Percentiles rank a stretch among this genome's conserved stretches.
Conservation (phyloP, 179 eudicot species). For the Spinacia oleracea region DNA sequence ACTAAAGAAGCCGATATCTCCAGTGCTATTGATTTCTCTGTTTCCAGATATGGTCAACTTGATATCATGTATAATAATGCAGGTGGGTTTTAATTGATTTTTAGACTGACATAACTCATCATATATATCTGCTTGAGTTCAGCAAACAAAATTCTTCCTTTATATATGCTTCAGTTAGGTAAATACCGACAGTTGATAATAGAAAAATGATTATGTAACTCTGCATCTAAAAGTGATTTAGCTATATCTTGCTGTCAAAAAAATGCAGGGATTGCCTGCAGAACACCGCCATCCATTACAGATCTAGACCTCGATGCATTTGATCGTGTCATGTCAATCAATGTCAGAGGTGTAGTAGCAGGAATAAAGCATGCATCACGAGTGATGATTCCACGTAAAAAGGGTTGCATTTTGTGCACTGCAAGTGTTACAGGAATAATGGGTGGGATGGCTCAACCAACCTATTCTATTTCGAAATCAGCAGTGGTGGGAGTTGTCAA, state of each 20-base stretch:
- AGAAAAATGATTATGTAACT: neutral
- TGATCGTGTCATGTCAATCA: slow-evolving; percentile 68
- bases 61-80: slow-evolving; percentile 94
- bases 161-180: neutral
- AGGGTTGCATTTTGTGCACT: slow-evolving; percentile 71
- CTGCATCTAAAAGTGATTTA: neutral
- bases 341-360: slow-evolving; percentile 64
- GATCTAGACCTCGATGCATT: slow-evolving; percentile 60
- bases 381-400: slow-evolving; percentile 66
- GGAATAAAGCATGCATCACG: slow-evolving; percentile 84
- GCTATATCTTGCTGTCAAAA: neutral
- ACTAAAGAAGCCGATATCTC: slow-evolving; percentile 60
- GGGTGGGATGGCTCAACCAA: slow-evolving; percentile 79
- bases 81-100: slow-evolving; percentile 37
- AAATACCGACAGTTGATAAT: neutral
- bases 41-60: slow-evolving; percentile 51
- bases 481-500: slow-evolving; percentile 63
- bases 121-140: neutral
- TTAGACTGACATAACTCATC: neutral
- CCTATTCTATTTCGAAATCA: slow-evolving; percentile 66
- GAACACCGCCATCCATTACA: slow-evolving; percentile 47
- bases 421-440: slow-evolving; percentile 71
- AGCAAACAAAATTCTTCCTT: neutral
- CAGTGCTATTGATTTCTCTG: slow-evolving; percentile 52
- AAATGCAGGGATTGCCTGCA: slow-evolving; percentile 58